phyloP scores from a whole-genome alignment of 129 eudicot species.

The Chrysanthemum lavandulifolium region DNA sequence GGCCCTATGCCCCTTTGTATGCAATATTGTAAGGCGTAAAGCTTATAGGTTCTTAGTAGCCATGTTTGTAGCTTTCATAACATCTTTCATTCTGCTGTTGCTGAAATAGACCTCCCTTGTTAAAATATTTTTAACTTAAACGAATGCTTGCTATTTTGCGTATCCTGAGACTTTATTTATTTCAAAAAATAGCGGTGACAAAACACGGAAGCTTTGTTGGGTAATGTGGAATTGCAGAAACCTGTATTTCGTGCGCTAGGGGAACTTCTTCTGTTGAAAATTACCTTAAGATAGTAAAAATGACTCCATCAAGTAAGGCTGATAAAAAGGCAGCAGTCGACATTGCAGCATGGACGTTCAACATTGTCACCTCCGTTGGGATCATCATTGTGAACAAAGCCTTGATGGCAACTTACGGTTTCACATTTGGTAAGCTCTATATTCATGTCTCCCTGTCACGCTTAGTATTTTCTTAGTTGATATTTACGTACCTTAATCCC shows the following conservation, averaged over 20 bases:
- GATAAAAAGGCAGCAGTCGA: slow-evolving; percentile 69
- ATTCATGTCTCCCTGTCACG: slow-evolving; percentile 1
- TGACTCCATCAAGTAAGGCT: slow-evolving; percentile 86
- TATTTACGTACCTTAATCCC: slow-evolving; percentile 1
- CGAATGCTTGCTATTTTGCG: slow-evolving; percentile 17
- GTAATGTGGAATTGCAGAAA: slow-evolving; percentile 40
- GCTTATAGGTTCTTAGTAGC: too few species aligned
- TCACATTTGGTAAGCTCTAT: slow-evolving; percentile 61
- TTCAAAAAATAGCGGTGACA: slow-evolving; percentile 23
- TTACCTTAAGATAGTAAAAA: slow-evolving; percentile 32
- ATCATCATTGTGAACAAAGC: slow-evolving; percentile 78
- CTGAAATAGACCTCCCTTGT: too few species aligned
- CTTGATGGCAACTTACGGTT: slow-evolving; percentile 73
- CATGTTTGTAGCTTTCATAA: too few species aligned
- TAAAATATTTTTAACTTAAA: too few species aligned
- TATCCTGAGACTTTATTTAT: slow-evolving; percentile 12
- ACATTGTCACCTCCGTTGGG: slow-evolving; percentile 53
- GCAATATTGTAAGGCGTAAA: too few species aligned
- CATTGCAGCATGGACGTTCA: slow-evolving; percentile 48
- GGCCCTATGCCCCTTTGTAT: too few species aligned
- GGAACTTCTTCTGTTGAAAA: slow-evolving; percentile 32
- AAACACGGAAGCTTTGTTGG: slow-evolving; percentile 33
- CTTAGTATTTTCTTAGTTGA: neutral
- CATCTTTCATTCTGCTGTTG: too few species aligned
- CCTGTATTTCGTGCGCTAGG: slow-evolving; percentile 34